Evolutionary conservation across 805 yeast species (phyloP), one percentile per base, ranked within the genome.

Genomic region (Wickerhamomyces queroliae): DNA sequence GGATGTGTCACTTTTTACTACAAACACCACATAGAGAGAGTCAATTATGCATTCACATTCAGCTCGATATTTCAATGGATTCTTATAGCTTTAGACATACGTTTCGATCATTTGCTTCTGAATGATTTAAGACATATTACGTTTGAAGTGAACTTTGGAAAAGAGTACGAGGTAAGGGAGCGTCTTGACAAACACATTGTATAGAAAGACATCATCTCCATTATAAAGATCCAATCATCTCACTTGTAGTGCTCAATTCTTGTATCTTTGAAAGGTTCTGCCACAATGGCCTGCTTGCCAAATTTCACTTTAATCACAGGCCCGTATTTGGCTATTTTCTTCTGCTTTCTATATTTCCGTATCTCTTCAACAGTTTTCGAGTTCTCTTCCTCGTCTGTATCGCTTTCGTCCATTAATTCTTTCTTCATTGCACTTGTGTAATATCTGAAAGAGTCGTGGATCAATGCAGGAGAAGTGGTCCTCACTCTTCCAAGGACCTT

Each of bases 381-480:
- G 5, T 56, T 47, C 18, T 56, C 60, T 3, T 53, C 58, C n/a
- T 45, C 51, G 33, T 56, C 60, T 1, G 60, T 53, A 19, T 53
- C 60, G 37, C 59, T 55, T 10, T 47, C 51, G 2, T 48, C 56
- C 12, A 47, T 37, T 36, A 43, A 46, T 23, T 56, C 59, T n/a
- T 28, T 38, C 22, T 42, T 45, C 34, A 49, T 42, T n/a, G 46
- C 15, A 12, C 43, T 32, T 3, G 52, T 42, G 36, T 55, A 55
- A 13, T 46, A 44, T 12, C 35, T 35, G 21, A 52, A 40, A 24
- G 46, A 52, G 20, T 40, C 16, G 26, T 18, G 33, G 21, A 35
- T 28, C 15, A 23, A 24, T 5, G 29, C 26, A 0, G 30, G n/a
- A 13, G 38, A 15, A 10, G 36, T 23, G 17, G 18, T 43, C 28